A percentile compares a stretch with the other conserved stretches of the same genome.
Evolutionary conservation across 2,329 filamentous ascomycete genomes (phyloP).

Genomic region (Aspergillus transmontanensis): DNA sequence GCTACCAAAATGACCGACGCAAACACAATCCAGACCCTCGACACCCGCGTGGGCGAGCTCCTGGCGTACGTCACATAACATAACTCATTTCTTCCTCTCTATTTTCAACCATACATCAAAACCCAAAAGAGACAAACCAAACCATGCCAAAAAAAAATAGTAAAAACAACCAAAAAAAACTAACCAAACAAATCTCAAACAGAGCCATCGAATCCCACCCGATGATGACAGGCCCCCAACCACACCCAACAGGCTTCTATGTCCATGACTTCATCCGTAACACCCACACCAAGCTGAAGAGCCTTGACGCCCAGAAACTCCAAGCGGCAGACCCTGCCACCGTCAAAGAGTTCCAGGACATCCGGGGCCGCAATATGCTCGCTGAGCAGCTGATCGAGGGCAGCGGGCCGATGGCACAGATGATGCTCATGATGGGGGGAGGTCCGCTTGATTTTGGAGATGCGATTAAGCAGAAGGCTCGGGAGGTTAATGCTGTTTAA

Average conservation of each 20-base stretch:
- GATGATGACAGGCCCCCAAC: conserved; percentile 32
- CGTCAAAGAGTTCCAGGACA: conserved; percentile 21
- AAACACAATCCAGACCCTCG: conserved; percentile 21
- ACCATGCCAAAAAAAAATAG: not conserved
- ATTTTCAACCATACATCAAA: not conserved
- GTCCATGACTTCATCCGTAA: conserved; percentile 70
- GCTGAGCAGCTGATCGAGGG: conserved; percentile 30
- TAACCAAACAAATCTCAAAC: not conserved
- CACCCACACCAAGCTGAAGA: conserved; percentile 54
- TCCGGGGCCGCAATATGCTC: conserved; percentile 33
- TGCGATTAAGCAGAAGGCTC: conserved; percentile 28
- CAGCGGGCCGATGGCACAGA: conserved; percentile 22
- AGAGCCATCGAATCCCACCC: conserved; percentile 36
- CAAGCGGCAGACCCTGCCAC: conserved; percentile 23
- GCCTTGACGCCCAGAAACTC: conserved; percentile 28
- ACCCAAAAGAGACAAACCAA: not conserved
- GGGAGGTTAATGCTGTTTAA: conserved; percentile 11
- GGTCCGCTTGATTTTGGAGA: conserved; percentile 31
- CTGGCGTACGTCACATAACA: conserved; percentile 24
- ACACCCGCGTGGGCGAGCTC: conserved; percentile 18
- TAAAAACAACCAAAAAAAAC: not conserved
- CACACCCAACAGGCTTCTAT: conserved; percentile 48
- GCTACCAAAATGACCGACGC: conserved; percentile 19
- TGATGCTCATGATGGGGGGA: conserved; percentile 34
- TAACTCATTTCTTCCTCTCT: not conserved